phyloP scores from a whole-genome alignment of 805 yeast genomes.

The Pichia eremophila region DNA sequence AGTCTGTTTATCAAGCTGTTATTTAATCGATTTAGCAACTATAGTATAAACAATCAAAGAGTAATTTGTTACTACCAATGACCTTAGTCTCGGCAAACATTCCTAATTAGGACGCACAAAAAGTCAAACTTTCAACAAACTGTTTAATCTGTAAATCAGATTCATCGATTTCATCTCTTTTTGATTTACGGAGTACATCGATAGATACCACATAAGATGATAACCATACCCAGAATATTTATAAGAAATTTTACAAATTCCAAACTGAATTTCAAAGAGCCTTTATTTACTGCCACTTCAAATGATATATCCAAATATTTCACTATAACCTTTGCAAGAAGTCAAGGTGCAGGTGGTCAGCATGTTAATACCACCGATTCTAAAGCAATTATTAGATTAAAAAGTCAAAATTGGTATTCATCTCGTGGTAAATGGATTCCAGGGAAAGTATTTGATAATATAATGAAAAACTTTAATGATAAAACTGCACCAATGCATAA shows the following conservation, averaged over 20 bases:
- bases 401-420: conserved; percentile 26
- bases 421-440: conserved; percentile 39
- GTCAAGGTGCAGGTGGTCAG: conserved; percentile 55
- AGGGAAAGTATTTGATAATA: conserved; percentile 24
- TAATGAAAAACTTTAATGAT: conserved; percentile 19
- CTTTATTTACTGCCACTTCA: not conserved
- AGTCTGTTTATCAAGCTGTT: too few relatives aligned
- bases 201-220: too few relatives aligned
- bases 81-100: too few relatives aligned
- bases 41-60: too few relatives aligned
- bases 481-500: conserved; percentile 9
- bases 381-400: conserved; percentile 30
- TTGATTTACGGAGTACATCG: too few relatives aligned
- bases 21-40: too few relatives aligned
- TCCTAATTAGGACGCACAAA: too few relatives aligned
- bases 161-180: too few relatives aligned
- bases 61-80: too few relatives aligned
- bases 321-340: conserved; percentile 34
- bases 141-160: too few relatives aligned
- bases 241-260: not conserved
- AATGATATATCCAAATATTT: conserved; percentile 17
- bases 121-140: too few relatives aligned
- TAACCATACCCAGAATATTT: too few relatives aligned
- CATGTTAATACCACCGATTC: conserved; percentile 51
- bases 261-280: not conserved